Evolutionary conservation across 108 stramenopile genomes (phyloP).

Genomic region (Nannochloropsis granulata): DNA sequence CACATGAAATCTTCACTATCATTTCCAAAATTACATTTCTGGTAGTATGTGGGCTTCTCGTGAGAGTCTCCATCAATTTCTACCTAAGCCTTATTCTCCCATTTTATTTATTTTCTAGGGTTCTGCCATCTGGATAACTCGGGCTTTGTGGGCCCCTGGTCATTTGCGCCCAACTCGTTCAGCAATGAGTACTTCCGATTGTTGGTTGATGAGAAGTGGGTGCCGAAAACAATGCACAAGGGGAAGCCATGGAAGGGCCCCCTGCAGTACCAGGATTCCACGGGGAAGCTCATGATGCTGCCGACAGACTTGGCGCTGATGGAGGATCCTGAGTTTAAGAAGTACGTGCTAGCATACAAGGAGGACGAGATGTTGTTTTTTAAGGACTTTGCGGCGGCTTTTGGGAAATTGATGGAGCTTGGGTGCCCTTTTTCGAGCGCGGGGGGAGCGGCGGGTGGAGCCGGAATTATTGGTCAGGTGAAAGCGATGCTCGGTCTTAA

Average conservation of each 20-base stretch:
- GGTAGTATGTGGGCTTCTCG: slow-evolving; percentile 22
- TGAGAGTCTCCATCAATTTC: background rate
- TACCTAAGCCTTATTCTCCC: no score
- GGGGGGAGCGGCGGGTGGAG: background rate
- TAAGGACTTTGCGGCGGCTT: slow-evolving; percentile 70
- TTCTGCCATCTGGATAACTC: slow-evolving; percentile 57
- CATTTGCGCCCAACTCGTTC: slow-evolving; percentile 80
- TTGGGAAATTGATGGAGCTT: slow-evolving; percentile 69
- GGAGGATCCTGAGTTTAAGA: slow-evolving; percentile 52
- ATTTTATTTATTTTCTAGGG: background rate
- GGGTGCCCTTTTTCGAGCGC: slow-evolving; percentile 32
- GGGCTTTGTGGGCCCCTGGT: slow-evolving; percentile 89
- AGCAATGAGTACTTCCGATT: slow-evolving; percentile 91
- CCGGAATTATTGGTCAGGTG: background rate
- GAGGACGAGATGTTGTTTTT: slow-evolving; percentile 74
- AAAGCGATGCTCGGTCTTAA: background rate
- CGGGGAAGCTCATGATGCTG: slow-evolving; percentile 47
- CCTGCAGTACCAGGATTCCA: slow-evolving; percentile 61
- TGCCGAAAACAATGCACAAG: slow-evolving; percentile 57
- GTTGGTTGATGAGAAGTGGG: slow-evolving; percentile 47
- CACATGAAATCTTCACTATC: slow-evolving; percentile 87
- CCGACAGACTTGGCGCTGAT: slow-evolving; percentile 56
- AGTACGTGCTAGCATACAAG: slow-evolving; percentile 59
- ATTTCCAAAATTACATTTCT: slow-evolving; percentile 69
- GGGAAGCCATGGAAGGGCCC: slow-evolving; percentile 56